A percentile compares a stretch with the other conserved stretches of the same genome.
These are phyloP conservation scores for Populus hybrid DNA, from an alignment of 441 rosid species.

Conservation along the genomic window DNA sequence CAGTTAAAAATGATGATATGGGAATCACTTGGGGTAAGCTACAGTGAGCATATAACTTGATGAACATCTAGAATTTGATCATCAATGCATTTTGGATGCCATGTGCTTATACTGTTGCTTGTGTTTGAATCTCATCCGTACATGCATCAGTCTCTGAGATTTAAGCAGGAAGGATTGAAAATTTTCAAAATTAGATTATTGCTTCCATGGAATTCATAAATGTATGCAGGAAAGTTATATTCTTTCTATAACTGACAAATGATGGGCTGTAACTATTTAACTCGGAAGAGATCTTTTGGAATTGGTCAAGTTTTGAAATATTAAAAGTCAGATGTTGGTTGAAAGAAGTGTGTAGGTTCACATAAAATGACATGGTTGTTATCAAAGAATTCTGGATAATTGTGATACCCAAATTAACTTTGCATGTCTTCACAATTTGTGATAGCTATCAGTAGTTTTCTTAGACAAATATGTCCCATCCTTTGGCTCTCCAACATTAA, in stretches of 20 bases:
- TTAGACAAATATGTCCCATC: not conserved
- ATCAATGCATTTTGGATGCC: not conserved
- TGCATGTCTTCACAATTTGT: not conserved
- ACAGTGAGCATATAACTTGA: not conserved
- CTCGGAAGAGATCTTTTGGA: not conserved
- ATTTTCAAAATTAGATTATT: not conserved
- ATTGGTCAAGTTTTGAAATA: not conserved
- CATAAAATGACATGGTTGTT: not conserved
- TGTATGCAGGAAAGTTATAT: not conserved
- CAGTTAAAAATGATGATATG: constrained; percentile 99
- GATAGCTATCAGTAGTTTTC: not conserved
- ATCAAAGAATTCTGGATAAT: not conserved
- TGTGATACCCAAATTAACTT: not conserved
- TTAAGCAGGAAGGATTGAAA: not conserved
- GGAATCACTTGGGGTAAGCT: constrained; percentile 97
- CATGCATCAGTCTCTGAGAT: not conserved
- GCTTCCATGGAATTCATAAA: not conserved
- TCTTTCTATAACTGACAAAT: not conserved
- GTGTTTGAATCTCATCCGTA: no score
- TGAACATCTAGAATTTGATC: constrained; percentile 8
- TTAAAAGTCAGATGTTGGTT: not conserved
- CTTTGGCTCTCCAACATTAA: not conserved
- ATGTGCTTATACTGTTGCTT: not conserved
- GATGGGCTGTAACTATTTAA: not conserved
- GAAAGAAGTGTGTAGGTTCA: not conserved